Percentiles rank a stretch among this genome's conserved stretches.
Conservation (phyloP, 345 rosid genomes). For the Hirschfeldia incana region DNA sequence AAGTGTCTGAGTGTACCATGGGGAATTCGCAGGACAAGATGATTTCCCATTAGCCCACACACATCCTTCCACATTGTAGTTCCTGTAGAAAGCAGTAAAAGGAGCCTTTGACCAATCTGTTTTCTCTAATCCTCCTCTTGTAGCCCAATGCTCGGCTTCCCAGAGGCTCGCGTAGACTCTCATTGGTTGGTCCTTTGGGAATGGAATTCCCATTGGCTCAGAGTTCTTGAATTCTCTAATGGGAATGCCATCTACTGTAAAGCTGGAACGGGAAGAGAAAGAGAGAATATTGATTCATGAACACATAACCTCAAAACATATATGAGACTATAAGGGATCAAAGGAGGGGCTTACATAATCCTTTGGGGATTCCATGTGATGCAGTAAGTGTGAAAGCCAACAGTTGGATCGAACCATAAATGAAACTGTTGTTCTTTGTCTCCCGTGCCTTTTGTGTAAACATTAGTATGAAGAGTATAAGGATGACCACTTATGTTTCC, state of each 20-base stretch:
- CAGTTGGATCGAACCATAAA: conserved; percentile 41
- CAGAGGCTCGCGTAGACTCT: conserved; percentile 60
- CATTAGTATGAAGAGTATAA: conserved; percentile 28
- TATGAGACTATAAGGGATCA: background rate
- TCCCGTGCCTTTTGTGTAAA: conserved; percentile 32
- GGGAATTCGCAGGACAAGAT: conserved; percentile 38
- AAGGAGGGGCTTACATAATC: conserved; percentile 25
- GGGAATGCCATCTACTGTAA: conserved; percentile 61
- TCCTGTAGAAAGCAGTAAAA: conserved; percentile 59
- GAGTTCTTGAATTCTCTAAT: conserved; percentile 78
- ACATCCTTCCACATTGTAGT: conserved; percentile 56
- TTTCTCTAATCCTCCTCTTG: conserved; percentile 67
- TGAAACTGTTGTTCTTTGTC: conserved; percentile 32
- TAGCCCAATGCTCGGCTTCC: conserved; percentile 82
- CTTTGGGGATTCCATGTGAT: conserved; percentile 41
- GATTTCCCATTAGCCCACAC: conserved; percentile 50
- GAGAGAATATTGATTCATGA: background rate
- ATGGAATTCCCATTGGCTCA: conserved; percentile 56
- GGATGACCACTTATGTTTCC: conserved; percentile 41
- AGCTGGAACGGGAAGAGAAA: conserved; percentile 30
- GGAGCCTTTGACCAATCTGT: conserved; percentile 68
- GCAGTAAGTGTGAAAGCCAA: conserved; percentile 34
- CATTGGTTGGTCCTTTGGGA: conserved; percentile 64
- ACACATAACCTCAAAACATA: background rate
- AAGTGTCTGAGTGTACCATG: conserved; percentile 47